These are phyloP conservation scores for Rubroboletus satanas DNA, from an alignment of 768 basidiomycete genomes.

Conservation along the genomic window DNA sequence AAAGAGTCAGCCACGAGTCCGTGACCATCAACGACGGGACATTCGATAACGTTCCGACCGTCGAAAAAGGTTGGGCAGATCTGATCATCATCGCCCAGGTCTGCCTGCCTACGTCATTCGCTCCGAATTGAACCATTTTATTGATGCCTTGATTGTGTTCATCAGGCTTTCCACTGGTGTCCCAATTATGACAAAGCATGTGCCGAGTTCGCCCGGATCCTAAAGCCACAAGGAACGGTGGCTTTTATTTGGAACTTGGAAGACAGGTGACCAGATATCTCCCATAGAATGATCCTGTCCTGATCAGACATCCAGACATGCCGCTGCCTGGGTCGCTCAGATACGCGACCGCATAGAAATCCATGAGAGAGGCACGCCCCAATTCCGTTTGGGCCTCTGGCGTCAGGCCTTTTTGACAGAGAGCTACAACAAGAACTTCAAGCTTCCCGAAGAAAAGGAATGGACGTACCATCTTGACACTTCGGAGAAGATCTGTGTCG, in stretches of 20 bases:
- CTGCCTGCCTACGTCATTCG: constrained; percentile 4
- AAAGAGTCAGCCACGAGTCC: constrained; percentile 51
- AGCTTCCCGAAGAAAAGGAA: constrained; percentile 50
- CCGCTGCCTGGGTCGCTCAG: constrained; percentile 69
- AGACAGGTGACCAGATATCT: constrained; percentile 47
- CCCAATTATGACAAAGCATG: constrained; percentile 71
- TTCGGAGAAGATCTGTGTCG: constrained; percentile 52
- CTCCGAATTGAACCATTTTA: background rate
- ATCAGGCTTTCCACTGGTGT: constrained; percentile 92
- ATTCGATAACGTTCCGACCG: constrained; percentile 56
- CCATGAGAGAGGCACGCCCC: constrained; percentile 72
- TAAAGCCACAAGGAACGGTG: constrained; percentile 70
- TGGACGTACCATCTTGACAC: constrained; percentile 53
- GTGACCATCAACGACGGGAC: constrained; percentile 59
- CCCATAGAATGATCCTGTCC: background rate
- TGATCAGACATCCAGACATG: constrained; percentile 37
- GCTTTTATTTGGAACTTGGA: constrained; percentile 91
- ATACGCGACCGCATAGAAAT: constrained; percentile 65
- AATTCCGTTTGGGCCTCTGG: constrained; percentile 79
- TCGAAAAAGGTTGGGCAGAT: constrained; percentile 69
- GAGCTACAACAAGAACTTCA: constrained; percentile 58
- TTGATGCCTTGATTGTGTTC: constrained; percentile 6
- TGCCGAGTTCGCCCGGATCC: constrained; percentile 72
- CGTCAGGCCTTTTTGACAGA: constrained; percentile 60
- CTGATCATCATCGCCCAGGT: constrained; percentile 77